A percentile compares a stretch with the other conserved stretches of the same genome.
These are phyloP conservation scores for Hydnomerulius pinastri DNA, from an alignment of 768 basidiomycete species.

Conservation along the genomic window DNA sequence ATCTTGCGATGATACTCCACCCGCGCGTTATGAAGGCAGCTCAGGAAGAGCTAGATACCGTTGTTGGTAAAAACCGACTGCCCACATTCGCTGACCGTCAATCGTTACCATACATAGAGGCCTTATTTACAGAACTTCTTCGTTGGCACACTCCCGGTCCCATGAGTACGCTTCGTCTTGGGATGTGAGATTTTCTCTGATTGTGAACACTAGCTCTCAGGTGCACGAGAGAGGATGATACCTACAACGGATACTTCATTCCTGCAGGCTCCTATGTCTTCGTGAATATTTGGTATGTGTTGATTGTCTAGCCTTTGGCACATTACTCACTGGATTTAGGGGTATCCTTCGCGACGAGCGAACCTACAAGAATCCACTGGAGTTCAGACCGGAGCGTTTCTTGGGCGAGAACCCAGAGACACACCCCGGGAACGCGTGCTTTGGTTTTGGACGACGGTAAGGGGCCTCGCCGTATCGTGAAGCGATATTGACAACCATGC, in stretches of 20 bases:
- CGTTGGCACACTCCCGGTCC: conserved; percentile 22
- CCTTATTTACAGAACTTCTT: conserved; percentile 23
- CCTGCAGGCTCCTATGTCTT: conserved; percentile 17
- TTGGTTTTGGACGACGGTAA: conserved; percentile 23
- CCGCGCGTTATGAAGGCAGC: conserved; percentile 28
- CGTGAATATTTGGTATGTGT: conserved; percentile 18
- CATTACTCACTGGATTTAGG: conserved; percentile 3
- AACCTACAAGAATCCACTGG: conserved; percentile 17
- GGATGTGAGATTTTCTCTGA: not conserved
- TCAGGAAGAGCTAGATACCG: conserved; percentile 25
- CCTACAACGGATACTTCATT: conserved; percentile 23
- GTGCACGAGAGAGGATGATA: conserved; percentile 9
- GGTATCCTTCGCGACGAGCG: conserved; percentile 18
- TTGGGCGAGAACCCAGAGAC: conserved; percentile 17
- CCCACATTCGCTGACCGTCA: conserved; percentile 27
- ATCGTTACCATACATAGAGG: conserved; percentile 30
- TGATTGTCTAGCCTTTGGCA: not conserved
- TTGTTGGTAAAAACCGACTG: conserved; percentile 23
- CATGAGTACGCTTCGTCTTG: conserved; percentile 2
- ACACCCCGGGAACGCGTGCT: conserved; percentile 12
- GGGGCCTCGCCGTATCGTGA: not conserved
- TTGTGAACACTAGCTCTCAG: conserved; percentile 4
- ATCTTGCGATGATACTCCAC: conserved; percentile 31
- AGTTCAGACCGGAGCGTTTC: conserved; percentile 27
- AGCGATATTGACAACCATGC: not conserved